Base-by-base conservation (phyloP, 73 alveolate species). In the Paramecium pentaurelia region DNA sequence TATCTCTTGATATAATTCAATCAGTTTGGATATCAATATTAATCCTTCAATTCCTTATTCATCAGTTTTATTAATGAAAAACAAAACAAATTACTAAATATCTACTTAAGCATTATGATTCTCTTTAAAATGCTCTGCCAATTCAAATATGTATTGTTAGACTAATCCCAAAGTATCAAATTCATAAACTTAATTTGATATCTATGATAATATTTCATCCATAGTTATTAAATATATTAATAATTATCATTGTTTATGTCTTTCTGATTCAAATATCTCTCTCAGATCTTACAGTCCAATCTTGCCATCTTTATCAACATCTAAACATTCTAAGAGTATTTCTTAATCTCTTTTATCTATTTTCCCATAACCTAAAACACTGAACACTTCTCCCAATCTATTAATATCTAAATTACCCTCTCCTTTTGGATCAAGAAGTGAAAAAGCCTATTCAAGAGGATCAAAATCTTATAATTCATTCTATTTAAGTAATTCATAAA, bases 381-480 rank as follows among this genome's bases (percentile, higher is more conserved):
- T 25, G 54, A 89, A 89, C 28, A 89, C 92, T 32, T 89, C 88
- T 16, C 88, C 88, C 58, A 89, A 83, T 44, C 94, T 70, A 28
- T 73, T 47, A 58, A 89, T 71, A 73, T 89, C 94, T 16, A 89
- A 83, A 6, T 64, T 32, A 18, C 88, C 94, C 40, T 77, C 75
- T 45, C 88, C 88, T 27, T 70, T 70, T 20, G 92, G 92, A n/a
- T 89, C 94, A 7, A 89, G 86, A 12, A 89, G 58, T 7, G 71
- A 47, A 71, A 89, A 89, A 4, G 94, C 94, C 6, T 89, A 77
- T 73, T 89, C 86, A 6, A 89, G 42, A 27, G 94, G 94, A 89
- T 89, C 94, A 71, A 89, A 89, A 40, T 89, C 85, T 25, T 89
- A 51, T n/a, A 89, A 36, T 34, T 89, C 94, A 71, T 89, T 89